Evolutionary conservation across 2,329 filamentous ascomycete species (phyloP).

Genomic region (Ascochyta koolunga): DNA sequence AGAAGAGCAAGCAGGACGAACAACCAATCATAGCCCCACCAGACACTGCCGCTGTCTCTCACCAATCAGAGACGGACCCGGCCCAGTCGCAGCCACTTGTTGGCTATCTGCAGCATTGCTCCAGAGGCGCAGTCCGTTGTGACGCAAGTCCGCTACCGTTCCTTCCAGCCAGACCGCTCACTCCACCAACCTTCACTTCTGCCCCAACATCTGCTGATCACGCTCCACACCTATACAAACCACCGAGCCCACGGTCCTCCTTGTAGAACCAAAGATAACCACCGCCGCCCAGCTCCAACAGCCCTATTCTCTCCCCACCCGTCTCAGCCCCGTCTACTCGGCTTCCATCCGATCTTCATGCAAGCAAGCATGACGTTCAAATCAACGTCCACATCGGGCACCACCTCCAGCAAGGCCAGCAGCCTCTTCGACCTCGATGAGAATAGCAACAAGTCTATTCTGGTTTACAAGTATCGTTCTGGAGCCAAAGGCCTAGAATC

Average conservation of each 20-base stretch:
- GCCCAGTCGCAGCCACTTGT: constrained; percentile 3
- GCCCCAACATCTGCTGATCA: constrained; percentile 22
- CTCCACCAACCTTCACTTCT: constrained; percentile 27
- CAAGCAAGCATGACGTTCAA: constrained; percentile 50
- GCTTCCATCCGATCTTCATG: constrained; percentile 18
- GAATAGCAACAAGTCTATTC: constrained; percentile 50
- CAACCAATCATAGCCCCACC: constrained; percentile 9
- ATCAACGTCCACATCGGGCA: constrained; percentile 50
- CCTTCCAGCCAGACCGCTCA: constrained; percentile 28
- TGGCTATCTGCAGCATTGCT: not conserved
- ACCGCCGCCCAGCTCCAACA: constrained; percentile 13
- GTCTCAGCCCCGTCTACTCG: constrained; percentile 37
- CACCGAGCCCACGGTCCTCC: constrained; percentile 25
- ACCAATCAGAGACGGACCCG: not conserved
- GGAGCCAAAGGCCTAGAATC: constrained; percentile 48
- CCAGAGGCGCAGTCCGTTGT: constrained; percentile 30
- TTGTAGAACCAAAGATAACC: constrained; percentile 29
- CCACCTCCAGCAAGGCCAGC: constrained; percentile 45
- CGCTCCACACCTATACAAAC: constrained; percentile 40
- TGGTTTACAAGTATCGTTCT: constrained; percentile 55
- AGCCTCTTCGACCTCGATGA: constrained; percentile 54
- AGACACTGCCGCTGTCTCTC: constrained; percentile 1
- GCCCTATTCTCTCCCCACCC: constrained; percentile 25
- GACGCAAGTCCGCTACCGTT: constrained; percentile 21
- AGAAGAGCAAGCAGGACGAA: constrained; percentile 1